A percentile compares a stretch with the other conserved stretches of the same genome.
These are phyloP conservation scores for Pseudocercospora fijiensis DNA, from an alignment of 2,329 filamentous ascomycete genomes.

Conservation along the genomic window DNA sequence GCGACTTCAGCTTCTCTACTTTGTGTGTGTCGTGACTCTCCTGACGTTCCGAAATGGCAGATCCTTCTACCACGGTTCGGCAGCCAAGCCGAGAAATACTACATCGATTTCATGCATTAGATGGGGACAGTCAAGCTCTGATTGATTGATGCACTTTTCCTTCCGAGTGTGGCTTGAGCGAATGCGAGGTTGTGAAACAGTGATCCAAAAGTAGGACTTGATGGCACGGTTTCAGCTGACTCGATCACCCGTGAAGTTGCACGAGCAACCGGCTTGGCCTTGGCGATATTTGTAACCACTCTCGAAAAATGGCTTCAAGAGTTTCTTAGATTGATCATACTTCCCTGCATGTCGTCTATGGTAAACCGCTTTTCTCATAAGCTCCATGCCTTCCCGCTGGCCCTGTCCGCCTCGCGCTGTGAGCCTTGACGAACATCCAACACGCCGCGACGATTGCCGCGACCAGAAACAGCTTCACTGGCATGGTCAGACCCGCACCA, in stretches of 20 bases:
- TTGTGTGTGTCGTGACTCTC: constrained; percentile 2
- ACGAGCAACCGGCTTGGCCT: constrained; percentile 1
- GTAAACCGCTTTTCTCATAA: constrained; percentile 10
- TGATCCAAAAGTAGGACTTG: background rate
- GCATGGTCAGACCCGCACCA: constrained; percentile 42
- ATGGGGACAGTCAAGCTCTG: background rate
- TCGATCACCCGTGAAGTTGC: background rate
- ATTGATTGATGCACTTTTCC: background rate
- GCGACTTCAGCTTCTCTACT: background rate
- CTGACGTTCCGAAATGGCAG: background rate
- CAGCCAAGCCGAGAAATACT: background rate
- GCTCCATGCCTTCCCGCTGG: constrained; percentile 5
- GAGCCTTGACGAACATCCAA: constrained; percentile 30
- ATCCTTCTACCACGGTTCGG: background rate
- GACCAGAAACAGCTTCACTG: constrained; percentile 48
- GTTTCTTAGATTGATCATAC: background rate
- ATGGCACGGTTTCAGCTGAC: background rate
- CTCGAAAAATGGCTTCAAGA: background rate
- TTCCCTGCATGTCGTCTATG: constrained; percentile 5
- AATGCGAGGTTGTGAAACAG: background rate
- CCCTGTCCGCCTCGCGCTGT: constrained; percentile 20
- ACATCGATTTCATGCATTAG: constrained; percentile 1
- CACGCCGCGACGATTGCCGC: constrained; percentile 47
- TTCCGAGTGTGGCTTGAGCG: constrained; percentile 1
- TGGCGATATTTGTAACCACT: background rate